phyloP scores from a whole-genome alignment of 441 rosid genomes.

The Populus trichocarpa region DNA sequence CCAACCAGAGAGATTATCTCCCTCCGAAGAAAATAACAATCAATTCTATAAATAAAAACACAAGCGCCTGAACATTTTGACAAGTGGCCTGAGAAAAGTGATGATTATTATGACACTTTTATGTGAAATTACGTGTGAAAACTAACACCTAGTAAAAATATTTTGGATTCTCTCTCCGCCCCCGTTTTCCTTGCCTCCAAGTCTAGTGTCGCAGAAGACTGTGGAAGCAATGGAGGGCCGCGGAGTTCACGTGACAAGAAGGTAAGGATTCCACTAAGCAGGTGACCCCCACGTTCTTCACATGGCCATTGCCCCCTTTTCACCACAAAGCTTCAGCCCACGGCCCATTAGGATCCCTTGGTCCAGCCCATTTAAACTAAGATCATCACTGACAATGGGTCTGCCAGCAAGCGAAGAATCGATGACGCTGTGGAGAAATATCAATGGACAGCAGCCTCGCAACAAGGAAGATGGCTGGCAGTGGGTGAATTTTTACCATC shows the following conservation, averaged over 20 bases:
- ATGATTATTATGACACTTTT: too few species aligned
- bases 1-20: too few species aligned
- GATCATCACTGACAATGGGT: too few species aligned
- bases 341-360: not conserved
- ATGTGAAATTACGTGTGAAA: too few species aligned
- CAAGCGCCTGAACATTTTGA: too few species aligned
- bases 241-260: conserved; percentile 10
- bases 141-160: not conserved
- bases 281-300: not conserved
- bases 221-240: not conserved
- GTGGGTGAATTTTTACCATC: not conserved
- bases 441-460: not conserved
- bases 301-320: not conserved
- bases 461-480: not conserved
- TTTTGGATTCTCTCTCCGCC: not conserved
- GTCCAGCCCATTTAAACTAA: not conserved
- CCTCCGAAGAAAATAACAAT: too few species aligned
- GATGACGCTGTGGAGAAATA: too few species aligned
- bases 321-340: too few species aligned
- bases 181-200: not conserved
- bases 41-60: too few species aligned
- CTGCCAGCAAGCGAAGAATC: too few species aligned
- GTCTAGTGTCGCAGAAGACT: not conserved
- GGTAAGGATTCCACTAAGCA: not conserved
- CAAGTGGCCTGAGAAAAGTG: too few species aligned